These are phyloP conservation scores for Pharnaceum exiguum DNA, from an alignment of 148 eudicot genomes.

Conservation along the genomic window DNA sequence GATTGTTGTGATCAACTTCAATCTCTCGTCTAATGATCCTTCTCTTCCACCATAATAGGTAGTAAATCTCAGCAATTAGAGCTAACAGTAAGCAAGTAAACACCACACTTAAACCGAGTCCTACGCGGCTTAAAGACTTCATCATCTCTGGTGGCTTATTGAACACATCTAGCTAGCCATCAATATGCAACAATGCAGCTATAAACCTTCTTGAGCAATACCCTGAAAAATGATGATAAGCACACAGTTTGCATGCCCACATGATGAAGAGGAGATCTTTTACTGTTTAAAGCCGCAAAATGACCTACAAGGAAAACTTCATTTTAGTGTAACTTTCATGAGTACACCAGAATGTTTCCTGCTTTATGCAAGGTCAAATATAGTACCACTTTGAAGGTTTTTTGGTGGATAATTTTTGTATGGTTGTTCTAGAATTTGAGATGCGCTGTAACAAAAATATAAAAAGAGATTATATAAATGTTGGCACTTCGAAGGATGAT, in stretches of 20 bases:
- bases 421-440: too few relatives aligned
- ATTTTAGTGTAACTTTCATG: background rate
- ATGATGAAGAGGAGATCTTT: slow-evolving; percentile 6
- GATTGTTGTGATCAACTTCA: slow-evolving; percentile 31
- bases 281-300: slow-evolving; percentile 1
- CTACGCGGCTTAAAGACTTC: slow-evolving; percentile 58
- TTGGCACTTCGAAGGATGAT: slow-evolving; percentile 1
- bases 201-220: background rate
- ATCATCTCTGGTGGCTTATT: slow-evolving; percentile 21
- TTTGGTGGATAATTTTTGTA: too few relatives aligned
- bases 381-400: too few relatives aligned
- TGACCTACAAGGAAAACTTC: background rate
- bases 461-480: too few relatives aligned
- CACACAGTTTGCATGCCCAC: slow-evolving; percentile 1
- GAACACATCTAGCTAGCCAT: background rate
- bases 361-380: too few relatives aligned
- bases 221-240: slow-evolving; percentile 2
- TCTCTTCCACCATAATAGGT: slow-evolving; percentile 81
- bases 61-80: slow-evolving; percentile 65
- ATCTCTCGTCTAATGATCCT: slow-evolving; percentile 35
- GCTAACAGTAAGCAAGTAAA: slow-evolving; percentile 63
- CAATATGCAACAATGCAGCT: background rate
- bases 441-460: too few relatives aligned
- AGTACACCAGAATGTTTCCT: background rate
- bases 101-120: slow-evolving; percentile 62